Base-by-base conservation (phyloP, 345 rosid genomes). In the Eucalyptus erythrocorys region DNA sequence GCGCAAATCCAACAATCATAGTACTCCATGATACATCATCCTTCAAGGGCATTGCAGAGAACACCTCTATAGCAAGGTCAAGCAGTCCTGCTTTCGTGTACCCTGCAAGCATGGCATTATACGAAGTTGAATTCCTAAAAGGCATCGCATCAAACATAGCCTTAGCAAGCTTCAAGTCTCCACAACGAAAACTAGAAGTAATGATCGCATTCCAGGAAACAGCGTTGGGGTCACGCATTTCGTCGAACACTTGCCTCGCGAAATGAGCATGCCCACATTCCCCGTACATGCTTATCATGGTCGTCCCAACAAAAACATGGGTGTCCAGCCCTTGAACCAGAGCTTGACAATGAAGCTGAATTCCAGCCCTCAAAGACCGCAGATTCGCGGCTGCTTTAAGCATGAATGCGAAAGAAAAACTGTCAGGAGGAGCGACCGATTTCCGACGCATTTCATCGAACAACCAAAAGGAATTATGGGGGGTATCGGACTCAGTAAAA, bases 361-460 rank as follows among this genome's bases (percentile, higher is more conserved):
- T 45, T 8, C 98, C 98, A 17, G 88, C 90, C 79, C 87, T 50
- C 30, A 93, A 81, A 30, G 90, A 93, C 91, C 96, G 66, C 27
- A 89, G 86, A 89, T 90, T 92, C n/a, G 94, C 95, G 1, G 92
- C 95, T 4, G 97, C 96, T 89, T 96, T 95, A 32, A 95, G 92
- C 37, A 88, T 80, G 51, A 96, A 96, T 17, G 96, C 95, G 57
- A 94, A 95, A 10, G 97, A 92, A 93, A 94, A 96, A 91, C 97
- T 96, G 90, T 95, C 98, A 5, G 94, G 96, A 37, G 90, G 91
- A 76, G 89, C 85, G 19, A 48, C 32, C 55, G 93, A 91, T 53
- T 88, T 89, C 88, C 91, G 89, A 55, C 89, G 91, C 95, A 94
- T 91, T 53, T 92, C 94, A 27, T 91, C 86, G 91, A 93, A 96